Evolutionary conservation across 1,284 basidiomycete species (phyloP).

Genomic region (Xerocomus alliaceus): DNA sequence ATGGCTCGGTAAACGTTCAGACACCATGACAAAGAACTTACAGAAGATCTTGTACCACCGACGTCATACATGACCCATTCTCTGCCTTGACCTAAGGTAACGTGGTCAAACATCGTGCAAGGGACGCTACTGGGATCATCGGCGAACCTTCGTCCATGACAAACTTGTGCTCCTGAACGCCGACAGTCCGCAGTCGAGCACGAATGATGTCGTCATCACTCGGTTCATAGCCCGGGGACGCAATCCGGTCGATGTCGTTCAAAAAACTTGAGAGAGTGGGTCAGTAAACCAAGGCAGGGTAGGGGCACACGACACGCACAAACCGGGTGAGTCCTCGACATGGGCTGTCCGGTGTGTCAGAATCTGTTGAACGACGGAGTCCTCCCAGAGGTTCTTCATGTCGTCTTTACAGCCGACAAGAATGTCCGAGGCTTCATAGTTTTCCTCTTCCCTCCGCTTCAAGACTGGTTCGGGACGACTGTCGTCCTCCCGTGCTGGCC

Average conservation of each 20-base stretch:
- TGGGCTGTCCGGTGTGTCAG: slow-evolving; percentile 56
- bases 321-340: slow-evolving; percentile 71
- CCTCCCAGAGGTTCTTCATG: slow-evolving; percentile 70
- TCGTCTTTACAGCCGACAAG: slow-evolving; percentile 67
- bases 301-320: slow-evolving; percentile 54
- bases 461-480: slow-evolving; percentile 24
- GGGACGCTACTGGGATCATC: neutral
- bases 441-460: slow-evolving; percentile 50
- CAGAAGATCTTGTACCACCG: slow-evolving; percentile 71
- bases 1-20: slow-evolving; percentile 3
- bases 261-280: slow-evolving; percentile 51
- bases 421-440: slow-evolving; percentile 61
- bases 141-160: slow-evolving; percentile 67
- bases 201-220: slow-evolving; percentile 76
- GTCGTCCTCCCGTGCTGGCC: slow-evolving; percentile 17
- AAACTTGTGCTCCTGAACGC: slow-evolving; percentile 76
- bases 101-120: neutral
- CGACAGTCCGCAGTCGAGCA: slow-evolving; percentile 71
- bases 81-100: slow-evolving; percentile 47
- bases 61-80: slow-evolving; percentile 79
- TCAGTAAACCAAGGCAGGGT: slow-evolving; percentile 5
- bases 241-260: slow-evolving; percentile 69
- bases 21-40: slow-evolving; percentile 42
- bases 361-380: slow-evolving; percentile 61
- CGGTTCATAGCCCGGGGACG: slow-evolving; percentile 62